Evolutionary conservation across 2,329 filamentous ascomycete genomes (phyloP).

Genomic region (Dactylonectria estremocensis): DNA sequence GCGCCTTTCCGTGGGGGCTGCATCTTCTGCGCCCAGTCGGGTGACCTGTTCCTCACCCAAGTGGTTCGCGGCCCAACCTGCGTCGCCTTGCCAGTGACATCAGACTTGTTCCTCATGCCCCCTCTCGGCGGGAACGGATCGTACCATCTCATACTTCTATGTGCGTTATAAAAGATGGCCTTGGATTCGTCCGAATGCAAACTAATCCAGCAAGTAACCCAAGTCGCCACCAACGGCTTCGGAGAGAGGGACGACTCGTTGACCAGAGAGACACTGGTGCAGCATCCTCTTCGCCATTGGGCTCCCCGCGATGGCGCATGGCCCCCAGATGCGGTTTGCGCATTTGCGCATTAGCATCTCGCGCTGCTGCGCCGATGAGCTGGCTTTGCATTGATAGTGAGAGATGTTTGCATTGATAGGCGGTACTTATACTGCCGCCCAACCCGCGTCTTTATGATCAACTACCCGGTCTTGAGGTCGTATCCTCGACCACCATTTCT

Average conservation of each 20-base stretch:
- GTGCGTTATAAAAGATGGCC: slow-evolving; percentile 27
- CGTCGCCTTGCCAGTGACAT: not conserved
- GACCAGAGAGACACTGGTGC: not conserved
- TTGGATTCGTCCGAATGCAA: slow-evolving; percentile 29
- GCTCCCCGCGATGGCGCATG: slow-evolving; percentile 13
- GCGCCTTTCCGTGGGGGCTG: slow-evolving; percentile 8
- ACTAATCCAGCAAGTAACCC: slow-evolving; percentile 36
- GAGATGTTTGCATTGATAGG: slow-evolving; percentile 6
- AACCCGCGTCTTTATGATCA: not conserved
- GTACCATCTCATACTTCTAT: slow-evolving; percentile 20
- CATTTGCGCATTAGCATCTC: slow-evolving; percentile 28
- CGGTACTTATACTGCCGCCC: slow-evolving; percentile 18
- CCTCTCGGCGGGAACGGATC: not conserved
- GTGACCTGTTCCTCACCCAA: not conserved
- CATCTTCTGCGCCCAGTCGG: slow-evolving; percentile 11
- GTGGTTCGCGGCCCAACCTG: slow-evolving; percentile 22
- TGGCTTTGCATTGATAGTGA: slow-evolving; percentile 4
- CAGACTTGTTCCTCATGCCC: not conserved
- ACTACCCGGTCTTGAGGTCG: slow-evolving; percentile 14
- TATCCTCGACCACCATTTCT: slow-evolving; percentile 8
- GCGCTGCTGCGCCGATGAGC: slow-evolving; percentile 21
- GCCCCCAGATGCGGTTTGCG: slow-evolving; percentile 16
- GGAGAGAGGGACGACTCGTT: slow-evolving; percentile 13
- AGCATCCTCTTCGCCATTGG: slow-evolving; percentile 16
- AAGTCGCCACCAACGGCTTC: slow-evolving; percentile 23